Evolutionary conservation across 179 eudicot species (phyloP), one percentile per base, ranked within the genome.

Genomic region (Dionaea muscipula): DNA sequence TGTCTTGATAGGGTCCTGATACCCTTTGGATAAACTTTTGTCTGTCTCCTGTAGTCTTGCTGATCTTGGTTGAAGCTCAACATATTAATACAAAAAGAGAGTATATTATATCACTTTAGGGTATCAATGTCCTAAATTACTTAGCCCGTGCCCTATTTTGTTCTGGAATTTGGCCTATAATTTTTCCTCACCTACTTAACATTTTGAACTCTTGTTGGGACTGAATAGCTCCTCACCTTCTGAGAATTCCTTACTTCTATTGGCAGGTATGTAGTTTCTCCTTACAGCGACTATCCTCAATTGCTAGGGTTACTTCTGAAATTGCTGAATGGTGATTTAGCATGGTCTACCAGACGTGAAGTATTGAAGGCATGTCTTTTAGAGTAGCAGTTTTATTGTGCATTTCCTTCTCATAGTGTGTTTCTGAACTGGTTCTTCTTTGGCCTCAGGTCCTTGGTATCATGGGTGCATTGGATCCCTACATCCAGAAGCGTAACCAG

Each of bases 381-480:
- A 4, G 7, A 5, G 14, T 7, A 22, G 23, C 11, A 41, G 46
- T 41, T 2, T 41, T 41, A 3, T 47, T 22, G 26, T 10, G 1
- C 19, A 21, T 2, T 22, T 47, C 12, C 24, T 51, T 24, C 36
- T 15, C 69, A 48, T 21, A 64, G n/a, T 57, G 13, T 69, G 33
- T 36, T 46, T 40, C 33, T 35, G 6, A n/a, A 4, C 53, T 57
- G 56, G 53, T 64, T 51, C 16, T 22, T 10, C 10, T 8, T 13
- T 58, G 40, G 5, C 18, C 52, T 18, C 58, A 93, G 99, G 99
- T 93, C 68, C 86, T 93, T 63, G 96, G 99, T 47, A 93, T 93
- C 62, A 88, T 88, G 96, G 99, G 99, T 53, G 99, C 99, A 60
- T 70, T 88, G 60, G 99, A 93, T 71, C 96, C 99, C 47, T 94